Evolutionary conservation across 1,139 yeast genomes (phyloP), one percentile per base, ranked within the genome.

Genomic region (Taphrina populina): DNA sequence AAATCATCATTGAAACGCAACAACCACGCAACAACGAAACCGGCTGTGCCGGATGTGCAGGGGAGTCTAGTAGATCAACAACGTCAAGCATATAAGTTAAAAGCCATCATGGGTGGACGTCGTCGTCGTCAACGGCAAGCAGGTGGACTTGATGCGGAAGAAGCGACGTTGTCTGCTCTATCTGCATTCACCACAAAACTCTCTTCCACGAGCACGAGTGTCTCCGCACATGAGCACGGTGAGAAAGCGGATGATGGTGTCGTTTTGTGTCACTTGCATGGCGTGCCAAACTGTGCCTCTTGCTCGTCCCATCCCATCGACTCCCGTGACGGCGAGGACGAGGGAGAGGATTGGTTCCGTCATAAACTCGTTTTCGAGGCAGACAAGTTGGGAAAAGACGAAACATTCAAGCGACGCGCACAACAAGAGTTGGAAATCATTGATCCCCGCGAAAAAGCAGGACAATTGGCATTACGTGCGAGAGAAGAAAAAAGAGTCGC

Each of bases 181-280:
- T 53, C 56, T 20, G 62, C 60, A 49, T 69, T 68, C 56, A 61
- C 63, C 34, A 41, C 62, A 4, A 66, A 64, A 44, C 62, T 68
- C 3, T 43, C 57, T 11, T 40, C 64, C 5, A 36, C 60, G 4
- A 30, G 21, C 20, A n/a, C 36, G 35, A 27, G 35, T 19, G 34
- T 8, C 8, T 10, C 23, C 7, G 17, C 11, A 13, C 23, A n/a
- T 11, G 20, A 33, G 47, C 35, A 34, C 58, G 36, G 23, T 40
- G 41, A 23, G 34, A 24, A 30, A 35, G 54, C 19, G 41, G 13
- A 20, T 15, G n/a, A n/a, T n/a, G n/a, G n/a, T n/a, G n/a, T n/a
- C n/a, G 65, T 64, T 26, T 57, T 61, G 2, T 67, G 69, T 19
- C 61, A 41, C 11, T 30, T 62, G 20, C 66, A 63, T 43, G 60